Conservation (phyloP, 805 yeast species). For the Starmerella apicola region DNA sequence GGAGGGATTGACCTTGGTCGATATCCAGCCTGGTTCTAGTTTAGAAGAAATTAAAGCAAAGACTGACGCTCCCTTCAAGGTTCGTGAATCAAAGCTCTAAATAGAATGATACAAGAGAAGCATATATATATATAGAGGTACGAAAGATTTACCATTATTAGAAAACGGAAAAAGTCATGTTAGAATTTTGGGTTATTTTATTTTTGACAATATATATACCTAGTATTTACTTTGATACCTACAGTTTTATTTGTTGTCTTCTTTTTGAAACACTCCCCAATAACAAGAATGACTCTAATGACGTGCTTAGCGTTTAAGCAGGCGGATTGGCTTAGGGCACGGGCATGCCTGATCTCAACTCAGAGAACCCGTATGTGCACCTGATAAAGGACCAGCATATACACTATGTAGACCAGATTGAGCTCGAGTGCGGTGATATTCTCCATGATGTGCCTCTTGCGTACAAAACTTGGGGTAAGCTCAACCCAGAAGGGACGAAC, state of each 20-base stretch:
- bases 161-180: too few species aligned
- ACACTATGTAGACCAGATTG: slow-evolving; percentile 60
- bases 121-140: too few species aligned
- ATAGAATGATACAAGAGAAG: too few species aligned
- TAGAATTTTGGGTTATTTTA: too few species aligned
- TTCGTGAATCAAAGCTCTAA: slow-evolving; percentile 15
- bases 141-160: too few species aligned
- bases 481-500: slow-evolving; percentile 58
- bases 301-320: too few species aligned
- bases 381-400: slow-evolving; percentile 68
- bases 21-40: slow-evolving; percentile 32
- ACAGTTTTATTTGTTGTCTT: too few species aligned
- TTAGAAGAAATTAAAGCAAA: slow-evolving; percentile 31
- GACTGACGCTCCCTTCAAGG: slow-evolving; percentile 34
- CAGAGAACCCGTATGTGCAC: slow-evolving; percentile 50
- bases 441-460: slow-evolving; percentile 76
- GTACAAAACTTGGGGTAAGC: slow-evolving; percentile 87
- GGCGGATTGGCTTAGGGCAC: too few species aligned
- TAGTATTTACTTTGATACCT: too few species aligned
- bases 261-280: too few species aligned
- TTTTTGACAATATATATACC: too few species aligned
- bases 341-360: slow-evolving; percentile 17
- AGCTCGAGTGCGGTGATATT: slow-evolving; percentile 57
- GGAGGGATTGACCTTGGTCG: slow-evolving; percentile 31
- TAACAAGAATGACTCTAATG: too few species aligned